A percentile compares a stretch with the other conserved stretches of the same genome.
These are phyloP conservation scores for Metschnikowia vanudenii DNA, from an alignment of 805 yeast genomes.

Conservation along the genomic window DNA sequence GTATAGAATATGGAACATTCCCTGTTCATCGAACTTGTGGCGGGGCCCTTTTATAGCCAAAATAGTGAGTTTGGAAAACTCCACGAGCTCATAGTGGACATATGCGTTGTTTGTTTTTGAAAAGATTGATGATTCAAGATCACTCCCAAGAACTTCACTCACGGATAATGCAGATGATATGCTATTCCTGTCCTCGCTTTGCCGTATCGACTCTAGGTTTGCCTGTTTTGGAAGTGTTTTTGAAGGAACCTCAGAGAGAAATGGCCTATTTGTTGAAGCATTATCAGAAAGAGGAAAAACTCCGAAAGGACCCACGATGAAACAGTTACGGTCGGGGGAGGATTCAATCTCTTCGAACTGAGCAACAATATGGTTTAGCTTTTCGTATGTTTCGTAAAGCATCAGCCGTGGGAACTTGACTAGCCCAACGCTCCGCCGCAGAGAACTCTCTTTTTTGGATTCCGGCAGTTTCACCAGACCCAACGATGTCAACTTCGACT, in stretches of 20 bases:
- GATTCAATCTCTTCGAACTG: conserved; percentile 25
- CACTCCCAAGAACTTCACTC: conserved; percentile 14
- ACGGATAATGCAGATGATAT: conserved; percentile 1
- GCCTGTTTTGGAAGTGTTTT: not conserved
- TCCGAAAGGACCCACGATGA: conserved; percentile 13
- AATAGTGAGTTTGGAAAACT: conserved; percentile 39
- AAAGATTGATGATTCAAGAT: conserved; percentile 22
- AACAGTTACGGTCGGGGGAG: not conserved
- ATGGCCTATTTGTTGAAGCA: not conserved
- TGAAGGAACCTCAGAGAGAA: not conserved
- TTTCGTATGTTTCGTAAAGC: conserved; percentile 38
- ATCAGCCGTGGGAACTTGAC: conserved; percentile 38
- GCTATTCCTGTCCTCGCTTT: not conserved
- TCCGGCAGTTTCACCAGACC: conserved; percentile 20
- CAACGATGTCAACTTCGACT: conserved; percentile 21
- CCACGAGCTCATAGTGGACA: conserved; percentile 36
- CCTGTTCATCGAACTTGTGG: conserved; percentile 39
- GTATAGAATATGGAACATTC: conserved; percentile 42
- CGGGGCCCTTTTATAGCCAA: conserved; percentile 41
- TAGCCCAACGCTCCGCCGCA: conserved; percentile 46
- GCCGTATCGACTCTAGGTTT: not conserved
- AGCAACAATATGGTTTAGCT: conserved; percentile 39
- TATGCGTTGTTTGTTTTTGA: conserved; percentile 29
- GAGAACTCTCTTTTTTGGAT: conserved; percentile 30
- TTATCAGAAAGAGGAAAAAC: conserved; percentile 2